Conservation (phyloP, 257 asterid genomes). For the Lavandula angustifolia region DNA sequence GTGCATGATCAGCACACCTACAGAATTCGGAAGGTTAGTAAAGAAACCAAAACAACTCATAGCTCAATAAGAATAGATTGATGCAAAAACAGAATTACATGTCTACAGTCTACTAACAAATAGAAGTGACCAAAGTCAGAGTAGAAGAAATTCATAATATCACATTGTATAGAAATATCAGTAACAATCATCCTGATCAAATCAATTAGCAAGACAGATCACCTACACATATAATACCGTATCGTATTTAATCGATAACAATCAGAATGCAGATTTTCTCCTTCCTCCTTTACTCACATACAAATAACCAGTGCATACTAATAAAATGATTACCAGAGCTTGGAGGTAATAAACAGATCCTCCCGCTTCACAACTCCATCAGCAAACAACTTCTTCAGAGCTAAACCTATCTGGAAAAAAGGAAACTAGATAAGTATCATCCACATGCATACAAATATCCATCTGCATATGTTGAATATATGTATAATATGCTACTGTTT, state of each 20-base stretch:
- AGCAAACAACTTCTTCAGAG: slow-evolving; percentile 67
- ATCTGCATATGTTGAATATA: too few relatives aligned
- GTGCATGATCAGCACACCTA: slow-evolving; percentile 59
- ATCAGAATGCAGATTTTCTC: neutral
- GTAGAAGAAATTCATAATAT: slow-evolving; percentile 3
- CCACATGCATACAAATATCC: neutral
- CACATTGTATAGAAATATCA: neutral
- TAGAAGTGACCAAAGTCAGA: neutral
- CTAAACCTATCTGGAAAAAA: slow-evolving; percentile 64
- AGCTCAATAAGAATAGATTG: neutral
- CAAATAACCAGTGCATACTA: too few relatives aligned
- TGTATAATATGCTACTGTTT: too few relatives aligned
- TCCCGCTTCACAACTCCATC: slow-evolving; percentile 78
- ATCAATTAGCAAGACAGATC: neutral
- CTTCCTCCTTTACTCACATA: neutral
- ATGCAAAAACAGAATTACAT: neutral
- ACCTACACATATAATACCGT: neutral
- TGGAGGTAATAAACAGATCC: slow-evolving; percentile 84
- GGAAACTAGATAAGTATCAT: slow-evolving; percentile 9
- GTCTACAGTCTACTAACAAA: neutral
- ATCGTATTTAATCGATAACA: neutral
- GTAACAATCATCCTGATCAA: neutral
- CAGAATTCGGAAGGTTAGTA: slow-evolving; percentile 7
- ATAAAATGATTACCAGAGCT: slow-evolving; percentile 64
- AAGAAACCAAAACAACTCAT: slow-evolving; percentile 1